Evolutionary conservation across 2,329 filamentous ascomycete genomes (phyloP).

Genomic region (Colletotrichum sp.): DNA sequence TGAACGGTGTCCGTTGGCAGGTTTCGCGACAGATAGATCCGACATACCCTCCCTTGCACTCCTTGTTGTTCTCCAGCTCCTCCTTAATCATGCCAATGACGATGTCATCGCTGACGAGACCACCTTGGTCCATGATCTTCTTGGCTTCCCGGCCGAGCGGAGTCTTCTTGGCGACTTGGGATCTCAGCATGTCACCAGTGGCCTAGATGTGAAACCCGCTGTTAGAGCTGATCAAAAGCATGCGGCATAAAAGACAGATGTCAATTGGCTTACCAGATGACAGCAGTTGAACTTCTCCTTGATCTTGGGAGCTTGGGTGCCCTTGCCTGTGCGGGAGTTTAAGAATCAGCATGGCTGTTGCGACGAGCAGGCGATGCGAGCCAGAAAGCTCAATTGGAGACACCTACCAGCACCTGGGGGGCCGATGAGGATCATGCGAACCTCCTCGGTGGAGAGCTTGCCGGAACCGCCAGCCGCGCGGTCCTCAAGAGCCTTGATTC

Average conservation of each 20-base stretch:
- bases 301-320: slow-evolving; percentile 96
- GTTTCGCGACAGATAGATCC: background rate
- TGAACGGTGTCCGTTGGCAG: background rate
- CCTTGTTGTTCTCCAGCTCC: slow-evolving; percentile 90
- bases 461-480: slow-evolving; percentile 64
- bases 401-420: slow-evolving; percentile 93
- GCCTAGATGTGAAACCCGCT: slow-evolving; percentile 61
- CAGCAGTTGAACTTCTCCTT: slow-evolving; percentile 98
- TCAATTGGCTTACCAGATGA: slow-evolving; percentile 76
- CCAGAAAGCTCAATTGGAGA: slow-evolving; percentile 1
- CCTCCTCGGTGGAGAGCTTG: slow-evolving; percentile 62
- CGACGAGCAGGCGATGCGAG: background rate
- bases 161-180: slow-evolving; percentile 98
- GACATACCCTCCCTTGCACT: slow-evolving; percentile 93
- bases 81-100: slow-evolving; percentile 99
- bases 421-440: slow-evolving; percentile 98
- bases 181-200: slow-evolving; percentile 98
- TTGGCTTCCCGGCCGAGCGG: slow-evolving; percentile 93
- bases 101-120: slow-evolving; percentile 97
- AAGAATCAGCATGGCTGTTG: background rate
- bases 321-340: slow-evolving; percentile 77
- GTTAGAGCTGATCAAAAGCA: slow-evolving; percentile 15
- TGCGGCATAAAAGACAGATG: background rate
- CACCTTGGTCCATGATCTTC: slow-evolving; percentile 99
- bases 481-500: slow-evolving; percentile 84